Evolutionary conservation across 148 eudicot genomes (phyloP), one percentile per base, ranked within the genome.

Genomic region (Cornus suecica): DNA sequence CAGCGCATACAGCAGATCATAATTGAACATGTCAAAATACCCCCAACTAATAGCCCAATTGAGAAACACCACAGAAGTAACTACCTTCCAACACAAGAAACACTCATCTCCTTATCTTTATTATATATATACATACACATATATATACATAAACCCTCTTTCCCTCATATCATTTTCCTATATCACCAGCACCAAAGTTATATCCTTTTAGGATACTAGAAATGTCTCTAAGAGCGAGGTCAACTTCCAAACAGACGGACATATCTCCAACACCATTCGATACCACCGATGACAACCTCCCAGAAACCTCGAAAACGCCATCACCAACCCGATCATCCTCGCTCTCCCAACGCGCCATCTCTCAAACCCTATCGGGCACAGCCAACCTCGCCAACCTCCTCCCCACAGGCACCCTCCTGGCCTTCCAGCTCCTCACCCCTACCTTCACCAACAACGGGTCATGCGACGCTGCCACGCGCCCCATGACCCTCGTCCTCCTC

Each of bases 381-480:
- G 82, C 82, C 42, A 78, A 81, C 70, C 74, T 86, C 2, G 82
- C 86, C 25, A 86, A 81, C 67, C 86, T 83, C 58, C 84, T 86
- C 30, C 88, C 88, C 3, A 86, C 86, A 1, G 88, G 88, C 8
- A 80, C 86, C 48, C 79, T 86, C 25, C 70, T 86, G 10, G 81
- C 84, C 58, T 75, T 83, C 60, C 84, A 83, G 9, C 72, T 83
- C 71, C 74, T 86, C 10, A 77, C 74, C 8, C 88, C 88, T 4
- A 70, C 76, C 63, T 75, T 83, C 71, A 78, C 88, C 68, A 78
- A 76, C 74, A 75, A 79, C 45, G 86, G 86, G 65, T 22, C 52
- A 0, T 86, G 88, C 58, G 86, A 83, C 81, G 8, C 80, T 15
- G 83, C 68, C 71, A 78, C 82, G 3, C 69, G 81, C 22, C 73